Percentiles rank a stretch among this genome's conserved stretches.
These are phyloP conservation scores for Colletotrichum sublineola DNA, from an alignment of 2,329 filamentous ascomycete genomes.

Conservation along the genomic window DNA sequence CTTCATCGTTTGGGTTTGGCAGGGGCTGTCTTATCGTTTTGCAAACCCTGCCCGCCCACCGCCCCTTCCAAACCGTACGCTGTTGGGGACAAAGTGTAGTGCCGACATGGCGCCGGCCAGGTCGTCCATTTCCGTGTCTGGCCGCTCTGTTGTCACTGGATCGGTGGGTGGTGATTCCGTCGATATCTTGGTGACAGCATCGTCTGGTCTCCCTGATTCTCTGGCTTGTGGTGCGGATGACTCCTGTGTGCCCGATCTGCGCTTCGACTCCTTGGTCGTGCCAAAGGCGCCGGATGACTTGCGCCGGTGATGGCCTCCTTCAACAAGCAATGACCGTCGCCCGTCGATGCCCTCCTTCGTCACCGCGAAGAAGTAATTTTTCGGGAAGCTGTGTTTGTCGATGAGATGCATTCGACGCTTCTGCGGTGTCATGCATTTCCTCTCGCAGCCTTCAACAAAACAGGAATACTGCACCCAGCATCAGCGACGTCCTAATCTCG, in stretches of 20 bases:
- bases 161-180: slow-evolving; percentile 24
- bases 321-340: slow-evolving; percentile 80
- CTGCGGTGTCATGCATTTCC: slow-evolving; percentile 83
- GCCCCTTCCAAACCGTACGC: slow-evolving; percentile 74
- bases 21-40: slow-evolving; percentile 61
- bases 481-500: slow-evolving; percentile 34
- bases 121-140: slow-evolving; percentile 71
- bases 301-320: slow-evolving; percentile 63
- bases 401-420: slow-evolving; percentile 91
- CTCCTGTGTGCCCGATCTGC: slow-evolving; percentile 52
- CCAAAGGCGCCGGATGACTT: slow-evolving; percentile 58
- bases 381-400: slow-evolving; percentile 93
- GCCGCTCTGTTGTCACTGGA: slow-evolving; percentile 39
- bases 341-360: slow-evolving; percentile 92
- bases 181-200: slow-evolving; percentile 11
- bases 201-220: slow-evolving; percentile 7
- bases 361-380: slow-evolving; percentile 88
- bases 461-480: slow-evolving; percentile 76
- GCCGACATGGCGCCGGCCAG: slow-evolving; percentile 78
- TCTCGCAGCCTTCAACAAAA: slow-evolving; percentile 89
- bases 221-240: slow-evolving; percentile 16
- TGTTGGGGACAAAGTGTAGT: slow-evolving; percentile 77
- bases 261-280: slow-evolving; percentile 51
- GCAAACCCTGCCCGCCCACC: slow-evolving; percentile 66
- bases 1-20: slow-evolving; percentile 61